Percentiles rank a stretch among this genome's conserved stretches.
These are phyloP conservation scores for Ceratocystiopsis brevicomis DNA, from an alignment of 2,329 filamentous ascomycete genomes.

Conservation along the genomic window DNA sequence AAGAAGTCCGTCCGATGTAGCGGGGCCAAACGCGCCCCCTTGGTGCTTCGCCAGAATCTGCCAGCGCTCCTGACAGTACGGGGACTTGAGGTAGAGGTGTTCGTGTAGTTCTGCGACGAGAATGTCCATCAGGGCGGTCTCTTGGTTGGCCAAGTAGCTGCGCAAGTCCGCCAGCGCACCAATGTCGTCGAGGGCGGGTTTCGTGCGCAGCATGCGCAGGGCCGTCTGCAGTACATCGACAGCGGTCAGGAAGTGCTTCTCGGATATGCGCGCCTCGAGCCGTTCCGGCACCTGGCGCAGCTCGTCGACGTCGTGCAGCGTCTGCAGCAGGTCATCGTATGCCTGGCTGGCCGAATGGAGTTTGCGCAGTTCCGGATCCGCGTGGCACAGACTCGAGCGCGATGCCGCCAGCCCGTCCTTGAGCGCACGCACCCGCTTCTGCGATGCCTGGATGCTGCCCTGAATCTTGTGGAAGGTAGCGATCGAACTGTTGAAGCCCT, in stretches of 20 bases:
- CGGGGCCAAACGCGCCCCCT: constrained; percentile 14
- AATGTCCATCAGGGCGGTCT: constrained; percentile 80
- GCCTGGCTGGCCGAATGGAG: constrained; percentile 72
- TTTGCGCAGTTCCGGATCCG: constrained; percentile 80
- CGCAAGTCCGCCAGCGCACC: constrained; percentile 73
- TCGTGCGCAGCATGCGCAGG: constrained; percentile 57
- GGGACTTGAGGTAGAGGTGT: constrained; percentile 91
- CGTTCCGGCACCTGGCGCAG: constrained; percentile 78
- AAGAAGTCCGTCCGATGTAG: not conserved
- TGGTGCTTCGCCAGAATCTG: constrained; percentile 58
- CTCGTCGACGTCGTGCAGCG: constrained; percentile 69
- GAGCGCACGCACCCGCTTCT: constrained; percentile 63
- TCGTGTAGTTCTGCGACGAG: constrained; percentile 94
- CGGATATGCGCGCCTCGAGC: constrained; percentile 82
- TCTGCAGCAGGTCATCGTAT: constrained; percentile 77
- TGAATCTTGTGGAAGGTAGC: constrained; percentile 99
- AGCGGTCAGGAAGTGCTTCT: constrained; percentile 84
- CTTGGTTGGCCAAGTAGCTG: constrained; percentile 81
- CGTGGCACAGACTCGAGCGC: constrained; percentile 63
- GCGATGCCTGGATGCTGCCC: constrained; percentile 72
- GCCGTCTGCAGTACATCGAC: constrained; percentile 85
- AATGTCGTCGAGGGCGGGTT: constrained; percentile 74
- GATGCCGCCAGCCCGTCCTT: constrained; percentile 69
- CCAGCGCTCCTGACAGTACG: constrained; percentile 93
- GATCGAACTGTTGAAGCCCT: constrained; percentile 97